These are phyloP conservation scores for Lipomyces orientalis DNA, from an alignment of 805 yeast genomes.

Conservation along the genomic window DNA sequence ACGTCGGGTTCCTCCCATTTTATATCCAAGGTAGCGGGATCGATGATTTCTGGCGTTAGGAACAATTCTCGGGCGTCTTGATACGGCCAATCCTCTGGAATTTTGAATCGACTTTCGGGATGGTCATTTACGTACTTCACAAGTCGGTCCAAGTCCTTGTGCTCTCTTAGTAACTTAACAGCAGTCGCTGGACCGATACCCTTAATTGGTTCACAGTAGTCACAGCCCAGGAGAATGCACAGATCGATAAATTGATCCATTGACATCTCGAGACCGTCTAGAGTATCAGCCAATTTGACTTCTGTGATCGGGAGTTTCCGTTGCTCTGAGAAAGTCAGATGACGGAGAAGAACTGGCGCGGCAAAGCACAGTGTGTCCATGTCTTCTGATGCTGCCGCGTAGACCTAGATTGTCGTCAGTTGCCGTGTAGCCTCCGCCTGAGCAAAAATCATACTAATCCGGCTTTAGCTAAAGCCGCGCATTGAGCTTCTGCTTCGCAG, in stretches of 20 bases:
- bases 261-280: conserved; percentile 69
- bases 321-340: conserved; percentile 92
- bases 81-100: conserved; percentile 96
- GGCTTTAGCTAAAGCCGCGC: conserved; percentile 86
- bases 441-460: conserved; percentile 62
- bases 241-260: conserved; percentile 76
- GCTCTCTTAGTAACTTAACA: conserved; percentile 82
- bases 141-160: conserved; percentile 78
- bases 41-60: conserved; percentile 76
- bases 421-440: neutral
- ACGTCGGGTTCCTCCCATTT: conserved; percentile 91
- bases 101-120: conserved; percentile 68
- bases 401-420: conserved; percentile 49
- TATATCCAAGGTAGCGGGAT: conserved; percentile 64
- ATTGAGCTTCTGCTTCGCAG: conserved; percentile 98
- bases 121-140: conserved; percentile 57
- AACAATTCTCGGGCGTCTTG: conserved; percentile 86
- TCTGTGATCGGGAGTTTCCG: conserved; percentile 92
- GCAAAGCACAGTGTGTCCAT: conserved; percentile 97
- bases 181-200: conserved; percentile 98
- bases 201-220: conserved; percentile 91
- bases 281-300: conserved; percentile 66
- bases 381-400: conserved; percentile 97
- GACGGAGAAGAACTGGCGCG: conserved; percentile 82
- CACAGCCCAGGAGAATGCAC: conserved; percentile 94